A percentile compares a stretch with the other conserved stretches of the same genome.
These are phyloP conservation scores for Kazachstania sp. DNA, from an alignment of 1,139 yeast genomes.

Conservation along the genomic window DNA sequence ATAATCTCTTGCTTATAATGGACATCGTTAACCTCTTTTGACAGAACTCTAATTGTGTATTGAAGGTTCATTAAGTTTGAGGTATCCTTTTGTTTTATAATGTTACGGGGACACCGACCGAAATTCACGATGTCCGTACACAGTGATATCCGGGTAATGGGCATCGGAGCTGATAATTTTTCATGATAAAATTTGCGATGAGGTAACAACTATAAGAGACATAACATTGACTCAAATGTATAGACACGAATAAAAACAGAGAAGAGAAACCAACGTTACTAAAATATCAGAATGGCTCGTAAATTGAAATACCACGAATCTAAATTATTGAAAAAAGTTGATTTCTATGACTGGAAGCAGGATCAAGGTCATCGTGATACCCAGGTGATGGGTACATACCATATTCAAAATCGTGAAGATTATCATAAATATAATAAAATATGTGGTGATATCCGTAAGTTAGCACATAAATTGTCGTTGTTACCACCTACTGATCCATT, in stretches of 20 bases:
- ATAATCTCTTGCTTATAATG: conserved; percentile 22
- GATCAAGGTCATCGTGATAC: conserved; percentile 93
- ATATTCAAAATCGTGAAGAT: conserved; percentile 89
- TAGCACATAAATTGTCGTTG: conserved; percentile 77
- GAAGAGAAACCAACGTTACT: too few species aligned
- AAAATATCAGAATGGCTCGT: conserved; percentile 56
- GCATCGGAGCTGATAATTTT: too few species aligned
- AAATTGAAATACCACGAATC: conserved; percentile 90
- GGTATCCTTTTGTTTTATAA: too few species aligned
- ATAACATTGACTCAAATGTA: too few species aligned
- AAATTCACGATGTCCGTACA: too few species aligned
- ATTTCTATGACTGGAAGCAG: conserved; percentile 95
- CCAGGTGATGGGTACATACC: conserved; percentile 90
- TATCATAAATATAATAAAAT: conserved; percentile 86
- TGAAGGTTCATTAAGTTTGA: too few species aligned
- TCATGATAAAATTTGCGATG: conserved; percentile 45
- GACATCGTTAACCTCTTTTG: conserved; percentile 13
- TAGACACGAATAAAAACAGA: too few species aligned
- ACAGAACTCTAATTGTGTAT: too few species aligned
- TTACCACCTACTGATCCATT: conserved; percentile 80
- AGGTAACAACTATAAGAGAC: conserved; percentile 38
- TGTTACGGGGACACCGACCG: too few species aligned
- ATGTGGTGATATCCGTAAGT: conserved; percentile 82
- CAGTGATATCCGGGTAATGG: too few species aligned
- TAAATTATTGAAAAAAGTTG: conserved; percentile 89